Percentiles rank a stretch among this genome's conserved stretches.
Evolutionary conservation across 305 asterid species (phyloP).

Genomic region (Solanum aculeatissimum): DNA sequence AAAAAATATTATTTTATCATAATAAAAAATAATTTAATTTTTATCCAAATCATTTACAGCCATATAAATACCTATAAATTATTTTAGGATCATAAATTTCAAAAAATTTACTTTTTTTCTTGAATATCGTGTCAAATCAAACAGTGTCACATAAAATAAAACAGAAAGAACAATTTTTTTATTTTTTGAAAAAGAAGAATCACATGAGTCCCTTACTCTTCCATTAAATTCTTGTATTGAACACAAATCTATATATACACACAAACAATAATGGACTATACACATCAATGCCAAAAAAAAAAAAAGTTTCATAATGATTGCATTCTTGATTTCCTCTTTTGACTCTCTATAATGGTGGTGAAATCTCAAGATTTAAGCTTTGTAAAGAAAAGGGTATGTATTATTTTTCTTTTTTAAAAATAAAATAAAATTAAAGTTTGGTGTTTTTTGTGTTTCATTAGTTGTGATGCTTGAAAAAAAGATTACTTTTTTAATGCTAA

Average conservation of each 20-base stretch:
- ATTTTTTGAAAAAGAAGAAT: background rate
- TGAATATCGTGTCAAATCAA: no score
- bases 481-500: background rate
- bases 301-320: background rate
- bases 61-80: no score
- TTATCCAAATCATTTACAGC: no score
- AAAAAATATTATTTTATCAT: no score
- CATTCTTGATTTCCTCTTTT: slow-evolving; percentile 1
- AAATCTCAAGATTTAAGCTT: background rate
- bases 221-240: background rate
- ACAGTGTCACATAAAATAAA: no score
- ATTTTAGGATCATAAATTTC: no score
- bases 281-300: background rate
- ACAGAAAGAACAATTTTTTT: no score
- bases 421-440: no score
- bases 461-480: background rate
- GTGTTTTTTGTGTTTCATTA: background rate
- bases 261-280: background rate
- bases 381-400: background rate
- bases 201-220: background rate
- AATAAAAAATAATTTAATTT: no score
- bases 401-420: no score
- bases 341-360: background rate
- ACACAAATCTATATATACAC: background rate
- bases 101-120: no score